Conservation (phyloP, 805 yeast species). For the Yarrowia keelungensis region DNA sequence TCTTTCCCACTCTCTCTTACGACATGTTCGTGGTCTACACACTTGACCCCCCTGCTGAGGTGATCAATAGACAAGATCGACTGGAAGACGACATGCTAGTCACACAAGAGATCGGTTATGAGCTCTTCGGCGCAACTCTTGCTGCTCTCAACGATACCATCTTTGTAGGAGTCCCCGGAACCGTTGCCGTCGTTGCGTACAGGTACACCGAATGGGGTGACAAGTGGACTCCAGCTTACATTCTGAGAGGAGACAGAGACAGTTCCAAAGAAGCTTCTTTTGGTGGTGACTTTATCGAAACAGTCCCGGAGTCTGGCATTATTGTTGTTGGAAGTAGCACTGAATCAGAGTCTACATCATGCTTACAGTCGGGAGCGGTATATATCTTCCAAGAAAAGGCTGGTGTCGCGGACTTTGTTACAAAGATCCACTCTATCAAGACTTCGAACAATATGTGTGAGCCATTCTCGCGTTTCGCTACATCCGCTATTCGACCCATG, state of each 20-base stretch:
- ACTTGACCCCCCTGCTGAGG: not conserved
- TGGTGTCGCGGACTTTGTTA: not conserved
- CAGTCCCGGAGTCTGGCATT: constrained; percentile 14
- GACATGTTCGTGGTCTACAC: constrained; percentile 7
- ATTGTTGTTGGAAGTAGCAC: constrained; percentile 17
- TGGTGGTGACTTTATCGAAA: constrained; percentile 15
- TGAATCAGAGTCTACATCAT: constrained; percentile 7
- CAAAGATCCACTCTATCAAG: constrained; percentile 6
- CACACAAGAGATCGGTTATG: constrained; percentile 15
- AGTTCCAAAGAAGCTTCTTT: constrained; percentile 15
- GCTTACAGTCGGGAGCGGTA: constrained; percentile 7
- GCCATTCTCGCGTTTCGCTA: constrained; percentile 24
- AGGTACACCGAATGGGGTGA: constrained; percentile 19
- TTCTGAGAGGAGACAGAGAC: constrained; percentile 16
- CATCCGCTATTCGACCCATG: constrained; percentile 7
- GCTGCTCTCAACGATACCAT: constrained; percentile 19
- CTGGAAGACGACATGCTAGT: not conserved
- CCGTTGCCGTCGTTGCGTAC: constrained; percentile 16
- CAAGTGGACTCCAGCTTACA: constrained; percentile 10
- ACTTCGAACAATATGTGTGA: constrained; percentile 16
- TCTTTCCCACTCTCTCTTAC: not conserved
- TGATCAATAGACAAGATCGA: constrained; percentile 6
- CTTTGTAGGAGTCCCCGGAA: constrained; percentile 17
- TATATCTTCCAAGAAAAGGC: constrained; percentile 14
- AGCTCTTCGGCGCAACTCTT: constrained; percentile 8